Percentiles rank a stretch among this genome's conserved stretches.
phyloP scores from a whole-genome alignment of 306 rosid species.

The Malus sylvestris region DNA sequence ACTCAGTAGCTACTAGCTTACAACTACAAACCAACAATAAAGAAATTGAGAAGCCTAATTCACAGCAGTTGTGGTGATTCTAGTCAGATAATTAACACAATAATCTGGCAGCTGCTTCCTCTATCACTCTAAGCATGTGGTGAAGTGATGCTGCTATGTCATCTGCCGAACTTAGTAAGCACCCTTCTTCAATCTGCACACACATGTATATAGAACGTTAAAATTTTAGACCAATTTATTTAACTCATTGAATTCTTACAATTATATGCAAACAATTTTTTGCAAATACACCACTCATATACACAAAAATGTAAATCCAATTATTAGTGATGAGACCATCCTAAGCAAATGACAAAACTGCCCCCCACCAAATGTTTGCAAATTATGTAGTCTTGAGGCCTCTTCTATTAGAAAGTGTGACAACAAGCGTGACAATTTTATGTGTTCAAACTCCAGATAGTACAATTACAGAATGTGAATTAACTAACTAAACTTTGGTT shows the following conservation, averaged over 20 bases:
- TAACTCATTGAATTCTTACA: background rate
- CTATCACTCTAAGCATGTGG: constrained; percentile 58
- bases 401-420: too few species aligned
- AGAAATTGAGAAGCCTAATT: too few species aligned
- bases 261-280: background rate
- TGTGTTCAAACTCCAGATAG: too few species aligned
- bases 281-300: background rate
- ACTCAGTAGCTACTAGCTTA: too few species aligned
- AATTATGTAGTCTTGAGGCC: too few species aligned
- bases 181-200: constrained; percentile 82
- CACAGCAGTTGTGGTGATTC: background rate
- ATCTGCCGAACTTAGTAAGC: constrained; percentile 62
- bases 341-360: background rate
- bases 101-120: constrained; percentile 39
- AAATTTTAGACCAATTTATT: constrained; percentile 7
- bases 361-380: too few species aligned
- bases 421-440: too few species aligned
- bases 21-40: too few species aligned
- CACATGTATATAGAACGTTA: background rate
- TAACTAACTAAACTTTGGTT: too few species aligned
- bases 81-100: constrained; percentile 18
- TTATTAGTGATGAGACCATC: background rate
- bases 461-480: too few species aligned
- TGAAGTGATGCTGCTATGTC: constrained; percentile 78
- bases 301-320: background rate